A percentile compares a stretch with the other conserved stretches of the same genome.
phyloP scores from a whole-genome alignment of 2,329 filamentous ascomycete genomes.

The Clonostachys sp. region DNA sequence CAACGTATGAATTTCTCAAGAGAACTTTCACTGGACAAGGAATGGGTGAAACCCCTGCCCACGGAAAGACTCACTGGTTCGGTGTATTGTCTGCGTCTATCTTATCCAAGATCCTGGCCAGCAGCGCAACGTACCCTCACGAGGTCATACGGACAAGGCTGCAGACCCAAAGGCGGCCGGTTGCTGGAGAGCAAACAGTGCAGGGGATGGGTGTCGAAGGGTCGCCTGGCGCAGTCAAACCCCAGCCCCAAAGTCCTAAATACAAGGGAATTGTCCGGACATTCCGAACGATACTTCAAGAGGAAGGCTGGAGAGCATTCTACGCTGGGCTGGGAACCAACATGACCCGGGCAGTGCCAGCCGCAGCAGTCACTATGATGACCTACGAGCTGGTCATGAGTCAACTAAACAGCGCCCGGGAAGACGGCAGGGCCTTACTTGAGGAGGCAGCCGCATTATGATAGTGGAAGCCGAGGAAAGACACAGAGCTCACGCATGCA shows the following conservation, averaged over 20 bases:
- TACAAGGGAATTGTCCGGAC: constrained; percentile 81
- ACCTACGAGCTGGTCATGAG: constrained; percentile 82
- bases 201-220: constrained; percentile 42
- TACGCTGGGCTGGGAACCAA: constrained; percentile 98
- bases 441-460: constrained; percentile 6
- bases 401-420: constrained; percentile 32
- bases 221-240: constrained; percentile 3
- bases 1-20: constrained; percentile 91
- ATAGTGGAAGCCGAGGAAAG: constrained; percentile 1
- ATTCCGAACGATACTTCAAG: constrained; percentile 75
- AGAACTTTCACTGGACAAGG: constrained; percentile 83
- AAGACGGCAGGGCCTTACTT: constrained; percentile 1
- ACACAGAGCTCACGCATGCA: constrained; percentile 3
- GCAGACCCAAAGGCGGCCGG: constrained; percentile 83
- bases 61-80: constrained; percentile 59
- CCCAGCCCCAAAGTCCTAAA: constrained; percentile 31
- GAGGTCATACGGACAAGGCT: constrained; percentile 91
- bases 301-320: constrained; percentile 95
- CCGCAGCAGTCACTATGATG: constrained; percentile 94
- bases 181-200: constrained; percentile 47
- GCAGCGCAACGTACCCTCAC: constrained; percentile 93
- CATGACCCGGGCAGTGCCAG: constrained; percentile 91
- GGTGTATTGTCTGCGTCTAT: constrained; percentile 87
- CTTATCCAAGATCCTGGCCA: constrained; percentile 89
- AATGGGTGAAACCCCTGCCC: constrained; percentile 62